Base-by-base conservation (phyloP, 1,284 basidiomycete genomes). In the Chalciporus sp. region DNA sequence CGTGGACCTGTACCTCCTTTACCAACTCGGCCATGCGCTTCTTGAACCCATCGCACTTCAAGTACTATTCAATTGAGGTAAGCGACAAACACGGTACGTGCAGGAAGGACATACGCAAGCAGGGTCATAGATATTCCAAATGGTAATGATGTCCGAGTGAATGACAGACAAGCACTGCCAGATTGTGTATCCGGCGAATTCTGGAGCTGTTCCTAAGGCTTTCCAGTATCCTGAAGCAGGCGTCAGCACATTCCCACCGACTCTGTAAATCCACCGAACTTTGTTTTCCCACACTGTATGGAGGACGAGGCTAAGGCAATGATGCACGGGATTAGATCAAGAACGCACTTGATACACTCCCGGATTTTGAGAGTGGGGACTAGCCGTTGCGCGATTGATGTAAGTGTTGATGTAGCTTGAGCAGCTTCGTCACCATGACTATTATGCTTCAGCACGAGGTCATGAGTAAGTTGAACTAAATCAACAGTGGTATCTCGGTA, bases 161-260 rank as follows among this genome's bases (percentile, higher is more conserved):
- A 58, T 44, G 6, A 52, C 43, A n/a, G 49, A 3, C 17, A 58
- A 12, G 7, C 42, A 59, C 20, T 12, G 46, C 31, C 44, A 49
- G 4, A 51, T 16, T 4, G 52, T 49, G 19, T 49, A 42, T 16
- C 49, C 49, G 1, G 26, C 19, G 26, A 51, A 58, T 9, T 40
- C 20, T 7, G 46, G 28, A 39, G 49, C 49, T 16, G 14, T 17
- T 9, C 17, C 26, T 11, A 59, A 49, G 3, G 12, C 17, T 10
- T 47, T 51, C 58, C 58, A 52, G 43, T 58, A 58, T 14, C 26
- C 58, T 58, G 31, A n/a, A n/a, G n/a, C 31, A 54, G 29, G 6
- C 23, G 7, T 17, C 26, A 8, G 26, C 6, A 27, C n/a, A 23
- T 4, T 26, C 28, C 28, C 23, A 23, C n/a, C 39, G n/a, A 6